phyloP scores from a whole-genome alignment of 2,329 filamentous ascomycete species.

The Colletotrichum abscissum region DNA sequence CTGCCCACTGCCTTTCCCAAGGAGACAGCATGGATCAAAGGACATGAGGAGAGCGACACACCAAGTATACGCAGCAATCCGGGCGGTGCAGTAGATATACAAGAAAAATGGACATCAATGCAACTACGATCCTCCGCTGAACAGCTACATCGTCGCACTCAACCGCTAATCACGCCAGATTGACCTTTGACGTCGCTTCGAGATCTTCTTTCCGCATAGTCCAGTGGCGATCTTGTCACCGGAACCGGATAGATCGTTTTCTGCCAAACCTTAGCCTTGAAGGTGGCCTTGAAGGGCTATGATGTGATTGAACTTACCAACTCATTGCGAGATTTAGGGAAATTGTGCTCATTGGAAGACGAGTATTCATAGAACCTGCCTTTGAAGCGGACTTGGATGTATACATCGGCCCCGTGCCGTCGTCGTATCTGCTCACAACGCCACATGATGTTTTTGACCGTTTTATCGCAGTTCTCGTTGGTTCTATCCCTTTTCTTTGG shows the following conservation, averaged over 20 bases:
- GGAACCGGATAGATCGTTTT: background rate
- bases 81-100: too few species aligned
- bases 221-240: background rate
- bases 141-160: background rate
- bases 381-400: slow-evolving; percentile 2
- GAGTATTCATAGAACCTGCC: background rate
- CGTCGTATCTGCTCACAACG: background rate
- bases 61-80: too few species aligned
- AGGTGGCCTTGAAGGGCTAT: background rate
- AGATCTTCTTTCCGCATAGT: background rate
- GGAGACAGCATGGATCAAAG: too few species aligned
- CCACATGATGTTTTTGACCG: background rate
- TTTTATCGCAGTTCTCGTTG: background rate
- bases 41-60: too few species aligned
- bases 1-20: too few species aligned
- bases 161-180: background rate
- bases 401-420: background rate
- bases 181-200: background rate
- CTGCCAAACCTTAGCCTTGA: background rate
- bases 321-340: background rate
- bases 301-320: background rate
- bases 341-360: background rate
- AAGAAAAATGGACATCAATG: too few species aligned
- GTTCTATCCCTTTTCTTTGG: slow-evolving; percentile 11
- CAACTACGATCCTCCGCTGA: too few species aligned